These are phyloP conservation scores for Venturia oleaginea DNA, from an alignment of 2,329 filamentous ascomycete species.

Conservation along the genomic window DNA sequence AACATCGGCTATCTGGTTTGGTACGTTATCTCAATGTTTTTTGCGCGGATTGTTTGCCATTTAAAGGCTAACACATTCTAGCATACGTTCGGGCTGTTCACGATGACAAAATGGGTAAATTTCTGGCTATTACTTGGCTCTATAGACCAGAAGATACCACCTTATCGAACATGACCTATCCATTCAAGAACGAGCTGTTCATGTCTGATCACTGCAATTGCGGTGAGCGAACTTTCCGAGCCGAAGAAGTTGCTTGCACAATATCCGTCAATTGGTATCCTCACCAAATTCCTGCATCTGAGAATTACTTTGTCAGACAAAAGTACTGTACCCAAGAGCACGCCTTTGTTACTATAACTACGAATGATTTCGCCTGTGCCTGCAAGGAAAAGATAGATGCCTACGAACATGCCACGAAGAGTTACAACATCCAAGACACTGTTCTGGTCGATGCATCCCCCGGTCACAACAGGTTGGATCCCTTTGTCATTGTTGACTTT, in stretches of 20 bases:
- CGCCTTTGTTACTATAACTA: conserved; percentile 51
- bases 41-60: too few species aligned
- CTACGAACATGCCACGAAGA: conserved; percentile 16
- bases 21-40: neutral
- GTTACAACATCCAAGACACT: conserved; percentile 44
- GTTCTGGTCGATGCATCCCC: conserved; percentile 44
- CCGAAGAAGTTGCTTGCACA: conserved; percentile 47
- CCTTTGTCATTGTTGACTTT: conserved; percentile 47
- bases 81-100: conserved; percentile 56
- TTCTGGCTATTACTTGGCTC: conserved; percentile 63
- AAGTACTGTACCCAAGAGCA: conserved; percentile 54
- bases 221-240: conserved; percentile 40
- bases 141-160: conserved; percentile 64
- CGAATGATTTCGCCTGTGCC: conserved; percentile 47
- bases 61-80: conserved; percentile 23
- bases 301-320: conserved; percentile 58
- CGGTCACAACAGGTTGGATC: conserved; percentile 40
- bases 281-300: conserved; percentile 26
- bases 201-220: conserved; percentile 71
- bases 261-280: conserved; percentile 52
- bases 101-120: conserved; percentile 26
- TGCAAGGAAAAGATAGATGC: conserved; percentile 23
- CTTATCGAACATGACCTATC: conserved; percentile 59
- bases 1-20: conserved; percentile 46
- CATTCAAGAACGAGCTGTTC: conserved; percentile 64